Conservation (phyloP, 1,284 basidiomycete genomes). For the Takashimella koratensis region DNA sequence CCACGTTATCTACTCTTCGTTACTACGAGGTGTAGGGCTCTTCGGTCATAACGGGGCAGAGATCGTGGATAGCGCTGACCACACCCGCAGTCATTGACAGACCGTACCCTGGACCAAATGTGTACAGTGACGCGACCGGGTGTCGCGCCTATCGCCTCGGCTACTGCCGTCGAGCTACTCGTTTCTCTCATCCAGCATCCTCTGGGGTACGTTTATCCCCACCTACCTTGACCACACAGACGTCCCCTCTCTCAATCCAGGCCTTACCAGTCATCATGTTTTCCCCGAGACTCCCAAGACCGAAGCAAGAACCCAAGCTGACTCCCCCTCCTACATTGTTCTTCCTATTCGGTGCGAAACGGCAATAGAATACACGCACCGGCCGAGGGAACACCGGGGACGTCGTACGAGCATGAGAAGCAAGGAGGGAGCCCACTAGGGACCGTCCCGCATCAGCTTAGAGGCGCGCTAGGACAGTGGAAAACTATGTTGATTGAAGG, state of each 20-base stretch:
- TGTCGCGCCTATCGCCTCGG: constrained; percentile 84
- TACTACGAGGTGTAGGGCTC: too few relatives aligned
- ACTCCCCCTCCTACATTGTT: neutral
- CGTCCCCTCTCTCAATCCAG: too few relatives aligned
- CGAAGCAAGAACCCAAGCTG: too few relatives aligned
- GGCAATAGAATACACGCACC: constrained; percentile 66
- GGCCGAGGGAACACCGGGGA: constrained; percentile 48
- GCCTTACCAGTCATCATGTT: too few relatives aligned
- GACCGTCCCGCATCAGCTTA: constrained; percentile 86
- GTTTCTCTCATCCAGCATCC: constrained; percentile 88
- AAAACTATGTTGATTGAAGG: constrained; percentile 77
- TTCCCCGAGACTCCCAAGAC: too few relatives aligned
- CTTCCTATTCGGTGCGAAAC: neutral
- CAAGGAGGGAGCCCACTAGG: constrained; percentile 64
- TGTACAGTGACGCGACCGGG: constrained; percentile 98
- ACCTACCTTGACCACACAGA: neutral
- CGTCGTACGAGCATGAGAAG: constrained; percentile 37
- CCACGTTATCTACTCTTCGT: too few relatives aligned
- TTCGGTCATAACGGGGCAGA: too few relatives aligned
- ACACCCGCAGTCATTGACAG: constrained; percentile 70
- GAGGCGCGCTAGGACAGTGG: constrained; percentile 85
- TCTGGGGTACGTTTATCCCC: constrained; percentile 59
- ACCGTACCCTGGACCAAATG: constrained; percentile 97
- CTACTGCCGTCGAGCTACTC: constrained; percentile 87
- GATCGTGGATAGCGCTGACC: constrained; percentile 6